A percentile compares a stretch with the other conserved stretches of the same genome.
Evolutionary conservation across 345 rosid genomes (phyloP).

Genomic region (Linum trigynum): DNA sequence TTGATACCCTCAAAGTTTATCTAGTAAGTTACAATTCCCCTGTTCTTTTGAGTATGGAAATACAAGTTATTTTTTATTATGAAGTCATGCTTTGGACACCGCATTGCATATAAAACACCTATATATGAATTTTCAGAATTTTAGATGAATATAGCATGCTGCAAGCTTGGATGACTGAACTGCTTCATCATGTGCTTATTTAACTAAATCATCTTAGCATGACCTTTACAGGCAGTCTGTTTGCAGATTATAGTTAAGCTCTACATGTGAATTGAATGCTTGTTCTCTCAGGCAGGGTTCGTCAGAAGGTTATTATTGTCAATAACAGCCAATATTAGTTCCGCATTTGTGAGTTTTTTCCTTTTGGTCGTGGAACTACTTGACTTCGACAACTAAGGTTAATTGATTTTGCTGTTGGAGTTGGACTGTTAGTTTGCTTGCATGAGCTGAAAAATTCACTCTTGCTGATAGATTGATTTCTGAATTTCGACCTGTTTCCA

Average conservation of each 20-base stretch:
- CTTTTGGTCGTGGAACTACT: not conserved
- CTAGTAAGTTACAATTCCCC: constrained; percentile 37
- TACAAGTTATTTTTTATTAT: too few relatives aligned
- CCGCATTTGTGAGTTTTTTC: not conserved
- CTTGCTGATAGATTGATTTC: too few relatives aligned
- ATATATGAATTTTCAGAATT: not conserved
- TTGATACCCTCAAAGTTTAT: constrained; percentile 63
- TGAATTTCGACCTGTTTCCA: too few relatives aligned
- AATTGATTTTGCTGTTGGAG: not conserved
- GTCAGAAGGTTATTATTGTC: not conserved
- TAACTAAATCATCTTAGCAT: not conserved
- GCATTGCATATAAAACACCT: not conserved
- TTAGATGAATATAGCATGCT: not conserved
- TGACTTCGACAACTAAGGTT: not conserved
- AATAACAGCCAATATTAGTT: not conserved
- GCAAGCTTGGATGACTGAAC: not conserved
- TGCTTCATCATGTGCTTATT: not conserved
- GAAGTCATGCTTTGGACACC: not conserved
- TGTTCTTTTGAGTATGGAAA: not conserved
- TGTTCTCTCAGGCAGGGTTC: not conserved
- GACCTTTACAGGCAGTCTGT: not conserved
- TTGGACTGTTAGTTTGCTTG: too few relatives aligned
- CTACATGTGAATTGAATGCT: not conserved
- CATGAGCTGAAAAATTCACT: too few relatives aligned
- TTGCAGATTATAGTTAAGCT: not conserved